Evolutionary conservation across 352 stramenopile species (phyloP).

Genomic region (Hyaloperonospora arabidopsidis): DNA sequence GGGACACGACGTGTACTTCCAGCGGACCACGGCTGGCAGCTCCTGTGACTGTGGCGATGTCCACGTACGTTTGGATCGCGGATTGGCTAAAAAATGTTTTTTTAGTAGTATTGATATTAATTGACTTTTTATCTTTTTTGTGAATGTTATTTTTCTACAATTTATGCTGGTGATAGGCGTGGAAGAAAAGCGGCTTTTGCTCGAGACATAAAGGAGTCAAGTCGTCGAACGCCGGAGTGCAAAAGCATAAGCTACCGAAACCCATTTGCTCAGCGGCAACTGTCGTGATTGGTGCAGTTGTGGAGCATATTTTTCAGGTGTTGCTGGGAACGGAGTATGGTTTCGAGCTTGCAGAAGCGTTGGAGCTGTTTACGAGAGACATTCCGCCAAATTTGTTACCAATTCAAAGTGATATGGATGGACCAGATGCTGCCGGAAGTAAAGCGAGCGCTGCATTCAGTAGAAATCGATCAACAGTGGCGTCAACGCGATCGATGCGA

Average conservation of each 20-base stretch:
- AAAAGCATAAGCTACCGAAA: constrained; percentile 65
- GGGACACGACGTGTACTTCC: constrained; percentile 83
- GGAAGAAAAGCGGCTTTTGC: constrained; percentile 75
- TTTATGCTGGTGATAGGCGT: constrained; percentile 35
- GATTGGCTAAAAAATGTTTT: neutral
- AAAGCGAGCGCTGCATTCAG: neutral
- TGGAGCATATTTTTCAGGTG: constrained; percentile 70
- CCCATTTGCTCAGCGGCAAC: constrained; percentile 40
- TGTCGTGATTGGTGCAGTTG: constrained; percentile 63
- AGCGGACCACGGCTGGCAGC: constrained; percentile 76
- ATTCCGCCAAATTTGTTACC: constrained; percentile 40
- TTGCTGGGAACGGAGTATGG: constrained; percentile 56
- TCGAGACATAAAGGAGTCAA: constrained; percentile 62
- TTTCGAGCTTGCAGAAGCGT: constrained; percentile 59
- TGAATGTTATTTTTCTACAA: neutral
- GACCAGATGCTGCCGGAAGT: constrained; percentile 16
- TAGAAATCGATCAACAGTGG: constrained; percentile 3
- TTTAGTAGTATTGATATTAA: no score
- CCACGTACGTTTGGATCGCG: constrained; percentile 39
- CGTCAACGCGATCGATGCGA: constrained; percentile 9
- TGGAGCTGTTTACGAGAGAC: constrained; percentile 62
- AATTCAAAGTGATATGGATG: constrained; percentile 33
- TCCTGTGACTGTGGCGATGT: constrained; percentile 81
- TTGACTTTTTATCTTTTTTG: no score
- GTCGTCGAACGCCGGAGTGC: constrained; percentile 23